These are phyloP conservation scores for Pseudonitzschia delicatissima DNA, from an alignment of 108 stramenopile genomes.

Conservation along the genomic window DNA sequence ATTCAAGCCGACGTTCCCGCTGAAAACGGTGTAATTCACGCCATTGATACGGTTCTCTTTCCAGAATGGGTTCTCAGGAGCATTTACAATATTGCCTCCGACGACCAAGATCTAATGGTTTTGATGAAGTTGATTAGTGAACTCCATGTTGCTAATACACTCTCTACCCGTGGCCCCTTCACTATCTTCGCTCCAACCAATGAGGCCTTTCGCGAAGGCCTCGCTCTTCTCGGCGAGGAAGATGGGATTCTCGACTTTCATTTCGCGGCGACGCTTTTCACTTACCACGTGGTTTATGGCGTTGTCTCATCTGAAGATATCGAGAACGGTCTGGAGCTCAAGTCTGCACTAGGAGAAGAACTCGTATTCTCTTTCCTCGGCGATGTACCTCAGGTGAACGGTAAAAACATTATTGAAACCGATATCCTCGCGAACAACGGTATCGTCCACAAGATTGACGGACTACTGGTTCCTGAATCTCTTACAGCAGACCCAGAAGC, in stretches of 20 bases:
- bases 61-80: neutral
- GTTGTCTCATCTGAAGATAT: neutral
- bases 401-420: conserved; percentile 18
- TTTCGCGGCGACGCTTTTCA: conserved; percentile 25
- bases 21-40: conserved; percentile 45
- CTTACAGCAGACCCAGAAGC: too few relatives aligned
- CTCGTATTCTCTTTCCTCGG: conserved; percentile 18
- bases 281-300: conserved; percentile 43
- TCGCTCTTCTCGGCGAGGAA: conserved; percentile 12
- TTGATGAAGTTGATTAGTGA: neutral
- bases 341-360: conserved; percentile 9
- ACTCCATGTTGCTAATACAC: conserved; percentile 20
- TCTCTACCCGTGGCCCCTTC: conserved; percentile 32
- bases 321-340: neutral
- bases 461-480: conserved; percentile 18
- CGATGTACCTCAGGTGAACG: conserved; percentile 17
- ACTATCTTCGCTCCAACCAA: conserved; percentile 47
- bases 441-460: conserved; percentile 23
- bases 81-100: conserved; percentile 12
- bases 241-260: conserved; percentile 10
- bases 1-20: conserved; percentile 32
- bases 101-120: neutral
- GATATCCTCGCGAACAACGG: conserved; percentile 26
- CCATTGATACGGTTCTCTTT: conserved; percentile 41
- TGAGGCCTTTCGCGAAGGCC: conserved; percentile 30